These are phyloP conservation scores for Pythium insidiosum DNA, from an alignment of 352 stramenopile genomes.

Conservation along the genomic window DNA sequence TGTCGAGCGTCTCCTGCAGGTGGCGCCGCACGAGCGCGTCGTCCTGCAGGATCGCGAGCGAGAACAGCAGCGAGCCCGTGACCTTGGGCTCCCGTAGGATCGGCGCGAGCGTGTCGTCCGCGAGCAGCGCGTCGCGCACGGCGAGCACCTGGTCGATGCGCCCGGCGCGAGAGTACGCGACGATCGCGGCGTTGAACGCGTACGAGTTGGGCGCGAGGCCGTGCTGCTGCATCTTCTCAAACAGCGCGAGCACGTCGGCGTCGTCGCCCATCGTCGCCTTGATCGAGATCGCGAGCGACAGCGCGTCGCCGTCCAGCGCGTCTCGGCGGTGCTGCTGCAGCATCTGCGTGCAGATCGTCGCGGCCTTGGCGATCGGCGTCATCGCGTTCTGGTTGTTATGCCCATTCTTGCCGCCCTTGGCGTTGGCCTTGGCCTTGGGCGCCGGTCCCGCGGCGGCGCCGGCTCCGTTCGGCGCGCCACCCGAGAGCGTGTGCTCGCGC, in stretches of 20 bases:
- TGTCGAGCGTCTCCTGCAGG: constrained; percentile 18
- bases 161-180: constrained; percentile 55
- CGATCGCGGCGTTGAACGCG: constrained; percentile 64
- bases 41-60: constrained; percentile 48
- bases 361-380: constrained; percentile 32
- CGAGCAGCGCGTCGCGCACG: constrained; percentile 29
- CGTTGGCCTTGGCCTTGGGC: no score
- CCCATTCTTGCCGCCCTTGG: no score
- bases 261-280: constrained; percentile 61
- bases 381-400: no score
- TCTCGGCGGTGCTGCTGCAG: constrained; percentile 34
- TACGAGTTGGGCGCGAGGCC: constrained; percentile 62
- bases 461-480: no score
- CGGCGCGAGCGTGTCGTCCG: constrained; percentile 9
- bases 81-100: constrained; percentile 39
- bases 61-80: constrained; percentile 50
- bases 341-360: constrained; percentile 63
- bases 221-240: constrained; percentile 62
- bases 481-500: constrained; percentile 24
- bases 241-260: constrained; percentile 68
- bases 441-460: constrained; percentile 13
- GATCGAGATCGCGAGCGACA: constrained; percentile 77
- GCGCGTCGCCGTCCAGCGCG: constrained; percentile 45
- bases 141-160: constrained; percentile 41
- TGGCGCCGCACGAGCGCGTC: constrained; percentile 18